A percentile compares a stretch with the other conserved stretches of the same genome.
Conservation (phyloP, 768 basidiomycete species). For the Galerina marginata region DNA sequence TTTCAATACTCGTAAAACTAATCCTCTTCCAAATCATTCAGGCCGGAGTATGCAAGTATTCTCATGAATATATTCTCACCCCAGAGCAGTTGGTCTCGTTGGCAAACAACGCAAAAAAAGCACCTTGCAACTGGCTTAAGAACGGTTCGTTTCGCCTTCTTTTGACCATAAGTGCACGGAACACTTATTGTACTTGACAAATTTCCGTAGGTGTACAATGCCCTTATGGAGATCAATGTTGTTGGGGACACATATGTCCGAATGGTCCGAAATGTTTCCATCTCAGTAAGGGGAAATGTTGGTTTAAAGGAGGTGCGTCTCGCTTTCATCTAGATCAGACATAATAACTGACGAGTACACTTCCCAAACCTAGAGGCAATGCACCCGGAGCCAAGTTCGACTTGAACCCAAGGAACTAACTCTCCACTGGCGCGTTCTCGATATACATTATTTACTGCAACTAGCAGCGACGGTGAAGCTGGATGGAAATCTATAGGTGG, state of each 20-base stretch:
- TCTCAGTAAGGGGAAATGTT: conserved; percentile 81
- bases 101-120: conserved; percentile 81
- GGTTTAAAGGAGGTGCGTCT: conserved; percentile 77
- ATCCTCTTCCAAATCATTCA: conserved; percentile 29
- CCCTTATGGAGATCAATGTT: conserved; percentile 77
- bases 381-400: conserved; percentile 40
- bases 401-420: conserved; percentile 4
- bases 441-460: conserved; percentile 8
- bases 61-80: conserved; percentile 78
- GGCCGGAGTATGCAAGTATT: conserved; percentile 78
- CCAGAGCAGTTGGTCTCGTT: conserved; percentile 74
- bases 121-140: conserved; percentile 85
- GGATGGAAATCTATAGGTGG: conserved; percentile 16
- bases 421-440: background rate
- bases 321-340: background rate
- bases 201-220: conserved; percentile 62
- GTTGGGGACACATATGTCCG: conserved; percentile 86
- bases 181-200: background rate
- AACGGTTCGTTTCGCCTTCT: conserved; percentile 53
- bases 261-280: conserved; percentile 77
- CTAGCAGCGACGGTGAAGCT: background rate
- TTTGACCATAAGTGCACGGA: background rate
- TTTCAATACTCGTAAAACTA: conserved; percentile 8
- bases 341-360: background rate
- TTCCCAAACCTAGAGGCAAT: conserved; percentile 41